Base-by-base conservation (phyloP, 352 stramenopile species). In the Plasmopara muralis region DNA sequence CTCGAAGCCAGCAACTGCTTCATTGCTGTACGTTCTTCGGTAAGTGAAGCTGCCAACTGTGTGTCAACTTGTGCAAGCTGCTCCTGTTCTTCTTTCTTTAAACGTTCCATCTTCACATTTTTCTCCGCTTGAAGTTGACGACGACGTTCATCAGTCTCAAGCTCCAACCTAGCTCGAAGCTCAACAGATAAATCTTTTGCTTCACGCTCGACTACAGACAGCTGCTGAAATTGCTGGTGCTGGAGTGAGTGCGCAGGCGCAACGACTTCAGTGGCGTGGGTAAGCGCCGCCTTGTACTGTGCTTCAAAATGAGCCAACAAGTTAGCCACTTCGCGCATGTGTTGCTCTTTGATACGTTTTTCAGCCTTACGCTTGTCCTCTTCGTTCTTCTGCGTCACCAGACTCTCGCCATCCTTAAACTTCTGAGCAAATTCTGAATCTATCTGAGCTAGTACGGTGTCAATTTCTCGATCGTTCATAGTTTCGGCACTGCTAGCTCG, bases 71-170 rank as follows among this genome's bases (percentile, higher is more conserved):
- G 31, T 12, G 43, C 47, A 0, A 85, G n/a, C 15, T 61, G 62
- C 15, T 41, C 35, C 15, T 53, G 61, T 52, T 60, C 56, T 33
- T 70, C 65, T 8, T 56, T 40, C 4, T 62, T 41, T 6, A 79
- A 35, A 7, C 47, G 55, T 38, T 71, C 43, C 1, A 83, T 44
- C 20, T 73, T 59, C n/a, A 46, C 30, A 0, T 34, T 25, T 34
- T 78, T 83, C 12, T 82, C 68, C 9, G 60, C 30, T 18, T 61
- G 28, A 2, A 88, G 57, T 39, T 80, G 59, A 41, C 47, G 55
- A 29, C 73, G 60, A 5, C 66, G 77, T 45, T 82, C 73, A 20
- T 82, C 61, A 8, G 63, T 53, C 39, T 88, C 72, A 8, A 88
- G 55, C 29, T 77, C 66, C 15, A 87, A 50, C 12, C 70, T 56